A percentile compares a stretch with the other conserved stretches of the same genome.
Conservation (phyloP, 192 early-diverging fungal species). For the Backusella circina region DNA sequence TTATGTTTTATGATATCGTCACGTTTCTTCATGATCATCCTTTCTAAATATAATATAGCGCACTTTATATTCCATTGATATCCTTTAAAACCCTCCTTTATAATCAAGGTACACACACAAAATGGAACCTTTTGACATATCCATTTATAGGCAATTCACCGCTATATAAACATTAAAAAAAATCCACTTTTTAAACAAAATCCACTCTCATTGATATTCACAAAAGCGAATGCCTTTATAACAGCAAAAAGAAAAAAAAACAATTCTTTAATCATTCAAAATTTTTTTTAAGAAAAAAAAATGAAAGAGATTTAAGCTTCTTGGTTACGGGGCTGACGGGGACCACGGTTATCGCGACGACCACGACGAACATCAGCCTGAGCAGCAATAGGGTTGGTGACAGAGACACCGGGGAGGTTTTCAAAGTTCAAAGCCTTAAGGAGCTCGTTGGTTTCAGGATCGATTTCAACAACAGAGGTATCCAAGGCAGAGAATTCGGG, state of each 20-base stretch:
- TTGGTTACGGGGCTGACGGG: slow-evolving; percentile 21
- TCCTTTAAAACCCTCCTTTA: too few relatives aligned
- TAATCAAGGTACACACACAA: too few relatives aligned
- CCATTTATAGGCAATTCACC: too few relatives aligned
- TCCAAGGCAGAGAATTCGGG: slow-evolving; percentile 97
- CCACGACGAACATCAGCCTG: slow-evolving; percentile 31
- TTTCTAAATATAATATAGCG: too few relatives aligned
- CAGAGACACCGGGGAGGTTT: slow-evolving; percentile 78
- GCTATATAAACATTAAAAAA: too few relatives aligned
- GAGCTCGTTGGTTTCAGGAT: slow-evolving; percentile 90
- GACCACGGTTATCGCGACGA: slow-evolving; percentile 12
- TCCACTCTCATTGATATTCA: too few relatives aligned
- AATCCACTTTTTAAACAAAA: too few relatives aligned
- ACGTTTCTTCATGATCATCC: too few relatives aligned
- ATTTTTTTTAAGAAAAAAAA: background rate
- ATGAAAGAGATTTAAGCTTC: slow-evolving; percentile 8
- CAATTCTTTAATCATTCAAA: background rate
- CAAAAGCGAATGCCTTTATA: too few relatives aligned
- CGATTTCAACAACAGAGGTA: slow-evolving; percentile 87
- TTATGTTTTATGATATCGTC: too few relatives aligned
- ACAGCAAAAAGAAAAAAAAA: background rate
- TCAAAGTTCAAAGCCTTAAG: slow-evolving; percentile 97
- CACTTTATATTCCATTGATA: too few relatives aligned
- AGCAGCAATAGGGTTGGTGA: slow-evolving; percentile 48
- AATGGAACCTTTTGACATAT: too few relatives aligned